Percentiles rank a stretch among this genome's conserved stretches.
Conservation (phyloP, 225 moss, liverwort and hornwort genomes). For the Bryum argenteum region DNA sequence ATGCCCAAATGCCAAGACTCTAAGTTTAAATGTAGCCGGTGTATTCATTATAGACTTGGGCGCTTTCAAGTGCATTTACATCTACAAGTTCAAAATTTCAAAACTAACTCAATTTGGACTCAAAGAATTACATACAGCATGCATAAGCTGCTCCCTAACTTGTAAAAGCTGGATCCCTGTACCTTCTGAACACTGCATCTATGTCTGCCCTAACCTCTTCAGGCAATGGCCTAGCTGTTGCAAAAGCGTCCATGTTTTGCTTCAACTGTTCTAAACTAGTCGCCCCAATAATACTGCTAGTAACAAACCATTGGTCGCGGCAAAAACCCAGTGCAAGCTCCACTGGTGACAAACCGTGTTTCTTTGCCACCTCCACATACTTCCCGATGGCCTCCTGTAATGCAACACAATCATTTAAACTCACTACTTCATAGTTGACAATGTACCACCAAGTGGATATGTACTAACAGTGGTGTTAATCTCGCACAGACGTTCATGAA, state of each 20-base stretch:
- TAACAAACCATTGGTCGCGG: slow-evolving; percentile 68
- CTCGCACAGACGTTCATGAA: too few relatives aligned
- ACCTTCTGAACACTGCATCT: slow-evolving; percentile 54
- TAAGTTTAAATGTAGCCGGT: too few relatives aligned
- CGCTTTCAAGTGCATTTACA: too few relatives aligned
- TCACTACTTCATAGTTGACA: background rate
- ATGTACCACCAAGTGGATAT: background rate
- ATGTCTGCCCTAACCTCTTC: slow-evolving; percentile 65
- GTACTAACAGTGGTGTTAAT: background rate
- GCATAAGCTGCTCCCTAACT: background rate
- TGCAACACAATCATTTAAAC: background rate
- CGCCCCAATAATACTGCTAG: slow-evolving; percentile 82
- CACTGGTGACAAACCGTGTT: slow-evolving; percentile 64
- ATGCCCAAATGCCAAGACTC: too few relatives aligned
- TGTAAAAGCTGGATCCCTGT: slow-evolving; percentile 64
- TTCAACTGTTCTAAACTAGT: slow-evolving; percentile 83
- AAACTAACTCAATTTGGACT: too few relatives aligned
- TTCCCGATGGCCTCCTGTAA: slow-evolving; percentile 64
- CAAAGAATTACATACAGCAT: too few relatives aligned
- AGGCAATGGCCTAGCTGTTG: slow-evolving; percentile 61
- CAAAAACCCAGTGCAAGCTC: slow-evolving; percentile 73
- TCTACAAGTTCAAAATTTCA: too few relatives aligned
- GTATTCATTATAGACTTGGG: too few relatives aligned
- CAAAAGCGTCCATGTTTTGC: slow-evolving; percentile 73
- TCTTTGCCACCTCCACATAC: slow-evolving; percentile 61